phyloP scores from a whole-genome alignment of 768 basidiomycete genomes.

The Tulasnella sp. region DNA sequence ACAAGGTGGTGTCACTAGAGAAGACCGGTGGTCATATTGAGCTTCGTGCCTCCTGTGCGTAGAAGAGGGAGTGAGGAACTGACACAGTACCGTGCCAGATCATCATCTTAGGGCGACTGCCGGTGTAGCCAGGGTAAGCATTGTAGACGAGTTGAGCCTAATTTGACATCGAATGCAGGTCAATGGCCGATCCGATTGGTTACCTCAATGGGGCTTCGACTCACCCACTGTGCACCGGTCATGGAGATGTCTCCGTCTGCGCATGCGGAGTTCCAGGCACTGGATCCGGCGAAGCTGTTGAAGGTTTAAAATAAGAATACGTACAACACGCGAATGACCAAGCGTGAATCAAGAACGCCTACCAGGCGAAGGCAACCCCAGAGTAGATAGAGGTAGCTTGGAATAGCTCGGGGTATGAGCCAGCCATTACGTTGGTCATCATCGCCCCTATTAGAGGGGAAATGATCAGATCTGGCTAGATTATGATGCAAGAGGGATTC shows the following conservation, averaged over 20 bases:
- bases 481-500: too few relatives aligned
- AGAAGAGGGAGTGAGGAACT: neutral
- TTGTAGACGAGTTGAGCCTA: slow-evolving; percentile 35
- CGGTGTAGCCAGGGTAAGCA: slow-evolving; percentile 45
- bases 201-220: slow-evolving; percentile 6
- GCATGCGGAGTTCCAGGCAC: slow-evolving; percentile 39
- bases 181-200: neutral
- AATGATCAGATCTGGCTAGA: too few relatives aligned
- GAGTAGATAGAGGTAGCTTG: slow-evolving; percentile 38
- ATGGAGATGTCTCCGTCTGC: slow-evolving; percentile 34
- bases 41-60: neutral
- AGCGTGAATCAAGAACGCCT: too few relatives aligned
- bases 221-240: slow-evolving; percentile 37
- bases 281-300: slow-evolving; percentile 37
- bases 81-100: slow-evolving; percentile 42
- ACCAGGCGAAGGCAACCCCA: slow-evolving; percentile 43
- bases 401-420: slow-evolving; percentile 40
- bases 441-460: slow-evolving; percentile 27
- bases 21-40: neutral
- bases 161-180: neutral
- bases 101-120: slow-evolving; percentile 39
- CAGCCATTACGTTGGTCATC: slow-evolving; percentile 49
- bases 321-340: too few relatives aligned
- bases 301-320: too few relatives aligned
- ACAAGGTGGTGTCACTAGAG: slow-evolving; percentile 39